Base-by-base conservation (phyloP, 129 eudicot genomes). In the Dittrichia graveolens region DNA sequence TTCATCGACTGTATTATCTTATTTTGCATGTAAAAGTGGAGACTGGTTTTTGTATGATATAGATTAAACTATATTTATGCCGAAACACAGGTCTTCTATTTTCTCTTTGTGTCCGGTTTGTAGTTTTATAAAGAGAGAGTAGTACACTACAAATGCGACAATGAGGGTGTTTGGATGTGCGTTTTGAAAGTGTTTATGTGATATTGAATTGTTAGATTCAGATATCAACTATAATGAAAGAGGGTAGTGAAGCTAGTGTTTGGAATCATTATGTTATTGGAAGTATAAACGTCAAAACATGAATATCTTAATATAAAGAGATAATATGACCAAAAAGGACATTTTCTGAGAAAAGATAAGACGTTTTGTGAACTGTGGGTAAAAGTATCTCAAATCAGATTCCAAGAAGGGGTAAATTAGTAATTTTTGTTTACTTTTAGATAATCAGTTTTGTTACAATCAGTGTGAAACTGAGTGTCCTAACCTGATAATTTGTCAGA, bases 381-480 rank as follows among this genome's bases (percentile, higher is more conserved):
- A 31, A 31, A 7, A 7, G 7, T 18, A 3, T 54, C 60, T 16
- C 37, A 18, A 53, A 54, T 54, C 19, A 16, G 59, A 12, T 54
- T 54, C 18, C 18, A 54, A 8, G 10, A 54, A 19, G 31, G 37
- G 60, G 8, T 24, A 9, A 31, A 24, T 56, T 8, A 56, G 62
- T 24, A 56, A 31, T 1, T 3, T 19, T 56, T 19, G 62, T 56
- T 56, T 56, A 56, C 40, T 14, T 31, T 24, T 56, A 7, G 62
- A 56, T 56, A 19, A 56, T 56, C 62, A 8, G 62, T 56, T 19
- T 56, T 24, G 39, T 56, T 56, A 13, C 62, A 56, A 39, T n/a
- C 31, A 56, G 40, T 56, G 31, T 56, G 6, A 8, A 9, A 56
- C 40, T 56, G 39, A 7, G 24, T 8, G 9, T 8, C n/a, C 38